phyloP scores from a whole-genome alignment of 495 filamentous ascomycete genomes.

The Chlorociboria aeruginascens region DNA sequence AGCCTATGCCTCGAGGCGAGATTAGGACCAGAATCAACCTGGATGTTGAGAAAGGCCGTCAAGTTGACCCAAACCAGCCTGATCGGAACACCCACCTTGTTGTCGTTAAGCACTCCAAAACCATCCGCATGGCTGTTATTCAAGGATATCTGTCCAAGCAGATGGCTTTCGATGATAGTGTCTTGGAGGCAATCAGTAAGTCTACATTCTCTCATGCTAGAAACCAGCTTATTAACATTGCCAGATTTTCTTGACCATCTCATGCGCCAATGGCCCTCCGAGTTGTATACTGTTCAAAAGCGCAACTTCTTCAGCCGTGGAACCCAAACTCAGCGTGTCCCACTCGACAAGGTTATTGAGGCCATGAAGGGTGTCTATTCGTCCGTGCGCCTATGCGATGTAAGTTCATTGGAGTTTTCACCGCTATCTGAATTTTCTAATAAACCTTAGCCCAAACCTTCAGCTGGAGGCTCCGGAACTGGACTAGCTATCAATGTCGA shows the following conservation, averaged over 20 bases:
- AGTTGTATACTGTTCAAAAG: conserved; percentile 52
- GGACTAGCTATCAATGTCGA: conserved; percentile 73
- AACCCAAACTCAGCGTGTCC: background rate
- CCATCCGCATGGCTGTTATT: conserved; percentile 52
- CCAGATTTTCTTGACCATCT: conserved; percentile 77
- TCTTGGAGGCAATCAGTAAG: conserved; percentile 70
- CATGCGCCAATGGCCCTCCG: conserved; percentile 61
- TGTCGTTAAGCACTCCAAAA: conserved; percentile 43
- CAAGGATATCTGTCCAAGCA: conserved; percentile 48
- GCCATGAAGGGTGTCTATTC: conserved; percentile 79
- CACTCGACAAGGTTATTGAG: conserved; percentile 35
- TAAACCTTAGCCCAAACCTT: conserved; percentile 11
- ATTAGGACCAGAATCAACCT: conserved; percentile 46
- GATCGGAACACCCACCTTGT: conserved; percentile 39
- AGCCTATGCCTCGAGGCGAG: conserved; percentile 1
- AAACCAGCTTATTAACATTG: conserved; percentile 14
- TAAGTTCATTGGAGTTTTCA: conserved; percentile 21
- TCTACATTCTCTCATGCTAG: background rate
- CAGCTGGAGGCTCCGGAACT: conserved; percentile 25
- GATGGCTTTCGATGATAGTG: conserved; percentile 43
- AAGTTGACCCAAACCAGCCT: conserved; percentile 17
- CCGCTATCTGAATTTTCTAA: background rate
- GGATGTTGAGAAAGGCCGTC: conserved; percentile 41
- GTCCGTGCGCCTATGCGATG: conserved; percentile 56
- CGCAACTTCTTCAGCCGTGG: conserved; percentile 60